Conservation (phyloP, 495 filamentous ascomycete genomes). For the Penicillium argentinense region DNA sequence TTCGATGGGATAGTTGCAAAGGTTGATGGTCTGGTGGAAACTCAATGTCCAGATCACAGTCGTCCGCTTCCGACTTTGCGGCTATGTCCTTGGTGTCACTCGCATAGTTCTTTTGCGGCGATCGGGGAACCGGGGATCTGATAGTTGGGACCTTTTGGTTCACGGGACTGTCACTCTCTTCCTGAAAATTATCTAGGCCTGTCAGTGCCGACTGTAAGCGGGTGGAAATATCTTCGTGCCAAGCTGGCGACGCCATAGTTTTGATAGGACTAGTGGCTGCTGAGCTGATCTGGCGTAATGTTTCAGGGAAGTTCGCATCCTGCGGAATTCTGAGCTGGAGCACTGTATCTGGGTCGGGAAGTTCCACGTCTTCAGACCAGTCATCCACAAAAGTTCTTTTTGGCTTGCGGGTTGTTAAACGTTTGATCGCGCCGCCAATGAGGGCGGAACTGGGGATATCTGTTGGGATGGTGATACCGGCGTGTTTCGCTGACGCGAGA, state of each 20-base stretch:
- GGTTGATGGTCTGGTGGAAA: conserved; percentile 59
- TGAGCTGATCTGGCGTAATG: conserved; percentile 62
- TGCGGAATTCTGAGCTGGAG: conserved; percentile 64
- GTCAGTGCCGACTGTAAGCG: conserved; percentile 26
- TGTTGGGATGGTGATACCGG: conserved; percentile 86
- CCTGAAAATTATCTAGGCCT: conserved; percentile 58
- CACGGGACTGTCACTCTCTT: conserved; percentile 60
- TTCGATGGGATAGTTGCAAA: conserved; percentile 59
- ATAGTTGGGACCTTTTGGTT: conserved; percentile 68
- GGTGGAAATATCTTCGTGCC: conserved; percentile 30
- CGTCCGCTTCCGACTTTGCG: conserved; percentile 51
- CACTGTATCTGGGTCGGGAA: conserved; percentile 60
- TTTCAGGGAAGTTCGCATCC: conserved; percentile 63
- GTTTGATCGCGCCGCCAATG: conserved; percentile 90
- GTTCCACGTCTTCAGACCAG: conserved; percentile 88
- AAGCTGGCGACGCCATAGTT: conserved; percentile 28
- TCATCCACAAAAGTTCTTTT: conserved; percentile 78
- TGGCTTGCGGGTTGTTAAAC: conserved; percentile 77
- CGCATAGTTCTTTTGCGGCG: conserved; percentile 43
- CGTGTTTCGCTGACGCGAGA: conserved; percentile 79
- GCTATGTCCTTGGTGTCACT: conserved; percentile 20
- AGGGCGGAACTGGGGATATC: conserved; percentile 94
- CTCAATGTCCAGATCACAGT: conserved; percentile 78
- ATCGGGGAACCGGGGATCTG: conserved; percentile 61
- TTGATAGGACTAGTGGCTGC: conserved; percentile 42